Evolutionary conservation across 139 green algal genomes (phyloP).

Genomic region (Chlamydomonas asymmetrica): DNA sequence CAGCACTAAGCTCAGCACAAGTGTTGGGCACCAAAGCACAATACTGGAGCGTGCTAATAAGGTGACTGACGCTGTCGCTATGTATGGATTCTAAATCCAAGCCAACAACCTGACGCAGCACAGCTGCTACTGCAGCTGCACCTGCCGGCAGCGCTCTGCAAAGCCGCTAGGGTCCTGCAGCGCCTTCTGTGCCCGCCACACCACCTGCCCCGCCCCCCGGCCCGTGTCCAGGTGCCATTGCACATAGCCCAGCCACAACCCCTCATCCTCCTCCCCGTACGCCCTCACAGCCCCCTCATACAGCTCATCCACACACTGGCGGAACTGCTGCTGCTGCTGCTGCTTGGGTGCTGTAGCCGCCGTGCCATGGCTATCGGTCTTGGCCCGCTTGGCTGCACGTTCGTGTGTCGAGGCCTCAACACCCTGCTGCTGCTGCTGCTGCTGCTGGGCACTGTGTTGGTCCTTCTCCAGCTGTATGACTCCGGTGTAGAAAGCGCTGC

Average conservation of each 20-base stretch:
- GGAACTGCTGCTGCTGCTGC: background rate
- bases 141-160: constrained; percentile 28
- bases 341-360: too few species aligned
- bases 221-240: constrained; percentile 26
- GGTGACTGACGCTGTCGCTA: too few species aligned
- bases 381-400: background rate
- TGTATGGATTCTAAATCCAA: too few species aligned
- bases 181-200: constrained; percentile 70
- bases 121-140: background rate
- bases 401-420: background rate
- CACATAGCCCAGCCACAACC: constrained; percentile 71
- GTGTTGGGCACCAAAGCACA: too few species aligned
- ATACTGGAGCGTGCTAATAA: too few species aligned
- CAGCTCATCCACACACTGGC: constrained; percentile 28
- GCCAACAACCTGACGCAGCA: too few species aligned
- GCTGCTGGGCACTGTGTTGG: background rate
- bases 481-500: constrained; percentile 42
- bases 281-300: constrained; percentile 57
- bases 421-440: background rate
- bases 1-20: too few species aligned
- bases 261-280: constrained; percentile 48
- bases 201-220: constrained; percentile 49
- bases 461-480: constrained; percentile 56
- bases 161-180: constrained; percentile 57
- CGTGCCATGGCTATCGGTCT: background rate